Conservation (phyloP, 305 asterid genomes). For the Fraxinus latifolia region DNA sequence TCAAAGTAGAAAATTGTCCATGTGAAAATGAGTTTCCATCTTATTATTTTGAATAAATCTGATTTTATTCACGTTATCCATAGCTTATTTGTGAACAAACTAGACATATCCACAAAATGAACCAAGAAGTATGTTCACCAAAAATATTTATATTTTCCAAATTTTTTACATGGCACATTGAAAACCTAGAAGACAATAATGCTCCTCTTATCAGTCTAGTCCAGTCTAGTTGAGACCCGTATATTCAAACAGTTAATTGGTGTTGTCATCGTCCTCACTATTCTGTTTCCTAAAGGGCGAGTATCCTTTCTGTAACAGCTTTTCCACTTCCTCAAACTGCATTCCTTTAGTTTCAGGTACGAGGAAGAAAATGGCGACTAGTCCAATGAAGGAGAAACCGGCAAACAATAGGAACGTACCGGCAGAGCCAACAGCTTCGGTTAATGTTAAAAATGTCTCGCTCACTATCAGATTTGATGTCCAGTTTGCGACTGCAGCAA, state of each 20-base stretch:
- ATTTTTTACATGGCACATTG: neutral
- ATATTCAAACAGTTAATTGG: constrained; percentile 2
- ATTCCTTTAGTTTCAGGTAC: constrained; percentile 78
- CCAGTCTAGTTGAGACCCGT: neutral
- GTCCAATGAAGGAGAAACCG: constrained; percentile 49
- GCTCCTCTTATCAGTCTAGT: neutral
- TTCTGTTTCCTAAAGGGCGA: constrained; percentile 38
- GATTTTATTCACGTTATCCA: neutral
- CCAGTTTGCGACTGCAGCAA: constrained; percentile 71
- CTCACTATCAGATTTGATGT: constrained; percentile 59
- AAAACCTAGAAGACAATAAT: neutral
- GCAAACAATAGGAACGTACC: constrained; percentile 73
- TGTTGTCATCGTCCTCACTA: neutral
- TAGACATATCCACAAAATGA: neutral
- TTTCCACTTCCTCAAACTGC: constrained; percentile 64
- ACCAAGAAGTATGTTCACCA: neutral
- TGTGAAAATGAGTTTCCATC: neutral
- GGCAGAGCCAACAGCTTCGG: constrained; percentile 54
- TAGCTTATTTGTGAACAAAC: neutral
- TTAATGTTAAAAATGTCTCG: constrained; percentile 57
- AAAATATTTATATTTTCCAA: neutral
- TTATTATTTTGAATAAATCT: neutral
- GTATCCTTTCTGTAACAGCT: constrained; percentile 52
- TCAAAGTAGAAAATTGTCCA: neutral
- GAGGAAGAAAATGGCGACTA: constrained; percentile 48